Conservation (phyloP, 768 basidiomycete species). For the Piloderma croceum region DNA sequence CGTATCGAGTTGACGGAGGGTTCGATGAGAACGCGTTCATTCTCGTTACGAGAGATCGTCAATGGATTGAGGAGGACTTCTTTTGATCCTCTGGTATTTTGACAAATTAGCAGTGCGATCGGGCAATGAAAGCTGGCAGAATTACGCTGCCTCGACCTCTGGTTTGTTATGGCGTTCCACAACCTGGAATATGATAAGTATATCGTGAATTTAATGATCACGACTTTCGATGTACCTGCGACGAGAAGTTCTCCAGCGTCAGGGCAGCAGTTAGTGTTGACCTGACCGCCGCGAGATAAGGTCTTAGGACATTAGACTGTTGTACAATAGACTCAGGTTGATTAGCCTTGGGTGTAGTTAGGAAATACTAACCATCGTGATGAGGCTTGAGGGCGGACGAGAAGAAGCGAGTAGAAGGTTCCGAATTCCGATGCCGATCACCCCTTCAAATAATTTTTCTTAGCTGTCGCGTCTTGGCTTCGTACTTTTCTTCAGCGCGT, state of each 20-base stretch:
- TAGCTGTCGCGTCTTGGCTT: too few species aligned
- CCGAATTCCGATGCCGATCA: too few species aligned
- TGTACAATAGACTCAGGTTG: too few species aligned
- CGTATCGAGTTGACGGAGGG: constrained; percentile 96
- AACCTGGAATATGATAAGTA: constrained; percentile 47
- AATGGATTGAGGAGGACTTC: constrained; percentile 93
- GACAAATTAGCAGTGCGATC: constrained; percentile 5
- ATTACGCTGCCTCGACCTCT: constrained; percentile 83
- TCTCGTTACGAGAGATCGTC: constrained; percentile 93
- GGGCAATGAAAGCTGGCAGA: neutral
- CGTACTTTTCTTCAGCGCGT: constrained; percentile 8
- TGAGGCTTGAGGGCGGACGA: too few species aligned
- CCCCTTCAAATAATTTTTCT: too few species aligned
- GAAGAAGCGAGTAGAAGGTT: too few species aligned
- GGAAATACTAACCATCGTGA: too few species aligned
- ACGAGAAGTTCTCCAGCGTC: constrained; percentile 96
- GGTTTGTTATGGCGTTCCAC: constrained; percentile 98
- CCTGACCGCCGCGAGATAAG: constrained; percentile 93
- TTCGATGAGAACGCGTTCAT: constrained; percentile 95
- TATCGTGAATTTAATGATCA: constrained; percentile 9
- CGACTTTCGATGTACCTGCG: constrained; percentile 57
- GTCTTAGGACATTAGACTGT: constrained; percentile 92
- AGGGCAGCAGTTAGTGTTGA: constrained; percentile 96
- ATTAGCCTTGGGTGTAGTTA: too few species aligned
- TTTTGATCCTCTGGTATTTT: constrained; percentile 71